Evolutionary conservation across 805 yeast species (phyloP), one percentile per base, ranked within the genome.

Genomic region (Myxozyma nipponensis): DNA sequence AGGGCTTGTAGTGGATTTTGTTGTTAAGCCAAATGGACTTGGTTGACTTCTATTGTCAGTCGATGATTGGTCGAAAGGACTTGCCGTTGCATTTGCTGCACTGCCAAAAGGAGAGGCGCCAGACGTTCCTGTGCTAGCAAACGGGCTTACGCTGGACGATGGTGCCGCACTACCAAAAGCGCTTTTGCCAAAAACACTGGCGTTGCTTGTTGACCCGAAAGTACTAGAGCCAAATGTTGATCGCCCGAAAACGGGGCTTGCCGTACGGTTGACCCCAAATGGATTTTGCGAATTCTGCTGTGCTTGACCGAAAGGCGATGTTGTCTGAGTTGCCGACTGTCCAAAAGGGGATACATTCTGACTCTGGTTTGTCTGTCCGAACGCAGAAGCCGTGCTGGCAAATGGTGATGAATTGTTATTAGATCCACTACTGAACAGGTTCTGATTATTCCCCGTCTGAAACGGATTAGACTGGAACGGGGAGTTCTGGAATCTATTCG

Each of bases 1-100:
- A n/a, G 47, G 42, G 24, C 38, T 46, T n/a, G 47, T 37, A 13
- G 54, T 50, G 18, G 41, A 50, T 3, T 34, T 19, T 9, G 45
- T 21, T 25, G 46, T 6, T 13, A 24, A 6, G 19, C 51, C 49
- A n/a, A 36, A 25, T 18, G 51, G n/a, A 19, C 32, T 13, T 13
- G 32, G 13, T 28, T 28, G 32, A 28, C 32, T 28, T 28, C 13
- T 28, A 28, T 13, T 28, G 13, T 7, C 32, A 28, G 7, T 28
- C 13, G 32, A 28, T 28, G 32, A 9, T 9, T 13, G 7, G 32
- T 13, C 32, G 32, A 28, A 28, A 7, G 32, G 32, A 13, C 32
- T 28, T 13, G 32, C 32, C 7, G 7, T 28, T 7, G 32, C 13
- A 28, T 7, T 41, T 9, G 37, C 7, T 19, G n/a, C 36, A 3